Percentiles rank a stretch among this genome's conserved stretches.
Conservation (phyloP, 1,284 basidiomycete genomes). For the Amylostereum areolatum region DNA sequence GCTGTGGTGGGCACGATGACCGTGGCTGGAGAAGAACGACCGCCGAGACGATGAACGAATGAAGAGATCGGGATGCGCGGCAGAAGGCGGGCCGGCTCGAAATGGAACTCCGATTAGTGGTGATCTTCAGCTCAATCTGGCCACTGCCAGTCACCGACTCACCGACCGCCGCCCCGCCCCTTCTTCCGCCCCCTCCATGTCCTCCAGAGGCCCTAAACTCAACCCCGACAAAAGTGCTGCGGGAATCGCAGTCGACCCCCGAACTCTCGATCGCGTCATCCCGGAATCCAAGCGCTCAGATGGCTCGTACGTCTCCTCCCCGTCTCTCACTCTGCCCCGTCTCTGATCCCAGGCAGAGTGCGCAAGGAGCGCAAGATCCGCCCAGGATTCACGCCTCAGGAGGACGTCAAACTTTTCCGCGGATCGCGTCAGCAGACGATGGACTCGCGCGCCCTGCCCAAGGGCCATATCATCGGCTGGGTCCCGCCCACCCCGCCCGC, state of each 20-base stretch:
- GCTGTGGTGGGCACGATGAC: too few relatives aligned
- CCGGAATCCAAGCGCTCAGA: constrained; percentile 80
- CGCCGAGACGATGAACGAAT: constrained; percentile 65
- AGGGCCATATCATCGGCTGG: constrained; percentile 75
- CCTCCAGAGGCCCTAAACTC: constrained; percentile 45
- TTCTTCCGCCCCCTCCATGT: background rate
- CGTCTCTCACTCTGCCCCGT: constrained; percentile 4
- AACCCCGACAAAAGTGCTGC: constrained; percentile 63
- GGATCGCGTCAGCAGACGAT: constrained; percentile 68
- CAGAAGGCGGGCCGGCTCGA: constrained; percentile 37
- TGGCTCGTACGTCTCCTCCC: constrained; percentile 66
- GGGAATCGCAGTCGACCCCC: constrained; percentile 81
- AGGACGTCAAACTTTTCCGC: constrained; percentile 85
- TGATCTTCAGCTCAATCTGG: too few relatives aligned
- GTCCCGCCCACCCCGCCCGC: constrained; percentile 37
- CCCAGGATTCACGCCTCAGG: constrained; percentile 91
- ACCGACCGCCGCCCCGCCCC: background rate
- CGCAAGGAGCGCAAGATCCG: constrained; percentile 89
- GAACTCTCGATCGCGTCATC: constrained; percentile 82
- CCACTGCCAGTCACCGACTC: too few relatives aligned
- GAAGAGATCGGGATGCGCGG: constrained; percentile 34
- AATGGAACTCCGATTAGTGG: too few relatives aligned
- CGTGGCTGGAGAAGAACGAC: constrained; percentile 58
- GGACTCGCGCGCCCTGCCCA: constrained; percentile 42
- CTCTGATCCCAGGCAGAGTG: constrained; percentile 40